These are phyloP conservation scores for Podochytrium sp. DNA, from an alignment of 192 early-diverging fungal species.

Conservation along the genomic window DNA sequence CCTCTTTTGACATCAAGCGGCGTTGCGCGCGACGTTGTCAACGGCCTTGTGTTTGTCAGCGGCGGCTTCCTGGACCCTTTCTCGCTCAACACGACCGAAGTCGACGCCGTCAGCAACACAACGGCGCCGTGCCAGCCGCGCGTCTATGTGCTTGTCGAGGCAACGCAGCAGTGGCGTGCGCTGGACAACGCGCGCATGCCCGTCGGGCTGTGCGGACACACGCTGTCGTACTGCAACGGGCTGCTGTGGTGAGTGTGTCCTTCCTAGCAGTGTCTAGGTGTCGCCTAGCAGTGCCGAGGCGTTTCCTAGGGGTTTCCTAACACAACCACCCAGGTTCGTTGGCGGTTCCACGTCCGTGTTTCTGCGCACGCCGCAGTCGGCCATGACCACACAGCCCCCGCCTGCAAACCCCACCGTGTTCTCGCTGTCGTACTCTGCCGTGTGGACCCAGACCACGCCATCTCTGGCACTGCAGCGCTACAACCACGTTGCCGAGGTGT, in stretches of 20 bases:
- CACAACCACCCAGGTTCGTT: conserved; percentile 6
- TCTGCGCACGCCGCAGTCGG: not conserved
- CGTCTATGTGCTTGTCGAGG: not conserved
- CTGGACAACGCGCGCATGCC: conserved; percentile 14
- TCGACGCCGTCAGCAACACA: not conserved
- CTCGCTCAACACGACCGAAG: not conserved
- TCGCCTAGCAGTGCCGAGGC: not conserved
- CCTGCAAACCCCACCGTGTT: not conserved
- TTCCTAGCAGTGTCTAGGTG: not conserved
- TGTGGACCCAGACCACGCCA: not conserved
- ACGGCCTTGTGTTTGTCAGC: conserved; percentile 6
- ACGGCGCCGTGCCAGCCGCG: conserved; percentile 4
- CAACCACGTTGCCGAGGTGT: conserved; percentile 21
- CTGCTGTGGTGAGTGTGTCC: not conserved
- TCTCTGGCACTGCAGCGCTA: not conserved
- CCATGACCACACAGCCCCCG: not conserved
- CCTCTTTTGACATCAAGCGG: not conserved
- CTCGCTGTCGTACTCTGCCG: not conserved
- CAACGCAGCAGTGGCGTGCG: not conserved
- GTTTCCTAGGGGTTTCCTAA: not conserved
- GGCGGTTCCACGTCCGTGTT: conserved; percentile 20
- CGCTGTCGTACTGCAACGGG: not conserved
- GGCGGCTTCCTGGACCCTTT: conserved; percentile 20
- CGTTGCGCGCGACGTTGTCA: not conserved
- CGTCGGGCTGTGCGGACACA: conserved; percentile 32